Evolutionary conservation across 495 filamentous ascomycete genomes (phyloP), one percentile per base, ranked within the genome.

Genomic region (Penicillium subrubescens): DNA sequence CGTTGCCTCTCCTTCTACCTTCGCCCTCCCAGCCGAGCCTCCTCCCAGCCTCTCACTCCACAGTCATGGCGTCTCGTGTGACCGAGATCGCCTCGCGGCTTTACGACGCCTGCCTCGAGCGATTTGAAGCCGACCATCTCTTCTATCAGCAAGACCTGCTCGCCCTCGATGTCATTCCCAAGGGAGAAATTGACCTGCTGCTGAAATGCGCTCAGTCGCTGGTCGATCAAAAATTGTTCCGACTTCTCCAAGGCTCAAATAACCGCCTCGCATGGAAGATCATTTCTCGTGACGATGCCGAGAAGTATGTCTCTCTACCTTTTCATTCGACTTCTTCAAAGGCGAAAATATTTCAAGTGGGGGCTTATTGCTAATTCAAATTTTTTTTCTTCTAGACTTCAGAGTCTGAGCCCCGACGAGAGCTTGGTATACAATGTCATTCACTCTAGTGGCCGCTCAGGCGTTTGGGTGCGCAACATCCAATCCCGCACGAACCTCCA

Each of bases 391-490:
- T 63, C 89, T 65, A 92, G 89, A 78, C 89, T 91, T 72, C 86
- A 86, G 55, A 79, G 80, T 59, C 84, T 92, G 29, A 85, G 75
- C 65, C 70, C 78, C 51, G 91, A 96, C 64, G 92, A 96, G 70
- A 84, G 86, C 65, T 78, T 96, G 58, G 87, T 98, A 5, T 97
- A 94, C 83, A 84, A 86, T 61, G 85, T 89, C 63, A 94, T 99
- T 67, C 94, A 97, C 70, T 87, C 90, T 55, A 87, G 89, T 27
- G 90, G 87, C 27, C 83, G 83, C 46, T 89, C 93, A 63, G 96
- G 94, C 31, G 90, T 96, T 60, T 99, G 95, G 95, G 87, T 90
- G 54, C 89, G 90, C 64, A 87, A 87, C 4, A 88, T 99, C 60
- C 89, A 91, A 69, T 83, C 77, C 51, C 86, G 87, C 59, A 88